These are phyloP conservation scores for Ramalina peruviana DNA, from an alignment of 495 filamentous ascomycete genomes.

Conservation along the genomic window DNA sequence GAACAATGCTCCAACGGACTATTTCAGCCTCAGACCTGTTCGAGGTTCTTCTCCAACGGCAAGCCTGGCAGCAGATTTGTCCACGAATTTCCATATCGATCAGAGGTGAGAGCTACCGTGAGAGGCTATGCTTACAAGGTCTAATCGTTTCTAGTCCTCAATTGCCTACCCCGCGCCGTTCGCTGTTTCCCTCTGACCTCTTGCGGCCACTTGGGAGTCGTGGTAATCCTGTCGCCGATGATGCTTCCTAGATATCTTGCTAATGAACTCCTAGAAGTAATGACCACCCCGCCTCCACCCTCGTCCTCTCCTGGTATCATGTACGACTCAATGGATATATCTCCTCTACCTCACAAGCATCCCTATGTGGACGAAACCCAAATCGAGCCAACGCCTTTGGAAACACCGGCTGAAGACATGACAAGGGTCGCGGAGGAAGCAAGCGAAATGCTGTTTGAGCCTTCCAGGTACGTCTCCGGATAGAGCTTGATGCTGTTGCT, in stretches of 20 bases:
- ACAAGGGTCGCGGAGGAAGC: constrained; percentile 3
- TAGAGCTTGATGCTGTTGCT: constrained; percentile 21
- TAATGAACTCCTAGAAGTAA: constrained; percentile 37
- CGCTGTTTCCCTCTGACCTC: constrained; percentile 75
- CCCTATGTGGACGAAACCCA: constrained; percentile 43
- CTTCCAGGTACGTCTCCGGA: constrained; percentile 3
- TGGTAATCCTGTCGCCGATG: constrained; percentile 35
- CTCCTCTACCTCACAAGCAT: constrained; percentile 81
- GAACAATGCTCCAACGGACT: constrained; percentile 54
- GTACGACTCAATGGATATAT: constrained; percentile 86
- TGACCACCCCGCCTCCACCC: constrained; percentile 73
- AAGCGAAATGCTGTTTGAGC: constrained; percentile 28
- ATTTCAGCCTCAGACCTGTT: constrained; percentile 60
- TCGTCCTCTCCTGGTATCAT: constrained; percentile 65
- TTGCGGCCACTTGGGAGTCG: constrained; percentile 50
- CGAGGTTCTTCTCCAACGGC: constrained; percentile 81
- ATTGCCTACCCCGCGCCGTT: constrained; percentile 79
- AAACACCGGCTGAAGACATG: constrained; percentile 39
- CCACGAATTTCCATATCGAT: constrained; percentile 91
- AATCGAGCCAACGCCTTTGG: constrained; percentile 51
- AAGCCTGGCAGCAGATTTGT: constrained; percentile 82
- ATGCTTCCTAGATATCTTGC: constrained; percentile 8
- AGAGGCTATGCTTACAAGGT: constrained; percentile 7
- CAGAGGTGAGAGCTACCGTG: constrained; percentile 48
- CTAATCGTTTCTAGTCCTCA: constrained; percentile 52